Evolutionary conservation across 805 yeast genomes (phyloP).

Genomic region (Saccharomyces eubayanus): DNA sequence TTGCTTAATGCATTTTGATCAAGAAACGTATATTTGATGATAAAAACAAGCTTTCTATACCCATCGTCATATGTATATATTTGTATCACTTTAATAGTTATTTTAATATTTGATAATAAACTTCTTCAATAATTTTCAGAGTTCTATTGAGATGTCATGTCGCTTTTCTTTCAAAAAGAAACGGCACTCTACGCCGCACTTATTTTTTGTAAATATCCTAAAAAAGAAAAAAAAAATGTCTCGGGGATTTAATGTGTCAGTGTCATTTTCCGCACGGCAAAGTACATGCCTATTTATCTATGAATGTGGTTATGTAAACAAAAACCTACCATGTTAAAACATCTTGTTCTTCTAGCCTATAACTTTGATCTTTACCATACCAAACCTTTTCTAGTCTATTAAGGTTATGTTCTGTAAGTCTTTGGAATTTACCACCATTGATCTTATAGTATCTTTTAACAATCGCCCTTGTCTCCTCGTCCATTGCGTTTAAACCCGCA

Average conservation of each 20-base stretch:
- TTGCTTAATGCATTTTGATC: not conserved
- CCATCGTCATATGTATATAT: not conserved
- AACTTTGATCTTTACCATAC: constrained; percentile 25
- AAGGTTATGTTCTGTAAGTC: constrained; percentile 30
- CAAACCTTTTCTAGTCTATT: constrained; percentile 29
- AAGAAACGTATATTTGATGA: not conserved
- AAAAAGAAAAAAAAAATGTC: not conserved
- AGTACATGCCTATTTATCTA: not conserved
- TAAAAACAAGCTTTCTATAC: not conserved
- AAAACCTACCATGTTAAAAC: constrained; percentile 26
- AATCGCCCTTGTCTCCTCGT: constrained; percentile 27
- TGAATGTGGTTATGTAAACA: not conserved
- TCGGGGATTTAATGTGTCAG: not conserved
- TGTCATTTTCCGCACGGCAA: not conserved
- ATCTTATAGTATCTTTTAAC: constrained; percentile 26
- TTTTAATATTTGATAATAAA: not conserved
- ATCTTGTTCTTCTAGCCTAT: constrained; percentile 29
- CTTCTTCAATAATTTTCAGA: not conserved
- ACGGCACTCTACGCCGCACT: not conserved
- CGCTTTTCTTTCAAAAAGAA: not conserved
- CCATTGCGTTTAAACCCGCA: constrained; percentile 32
- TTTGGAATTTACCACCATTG: constrained; percentile 26
- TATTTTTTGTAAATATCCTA: too few species aligned
- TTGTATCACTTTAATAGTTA: not conserved
- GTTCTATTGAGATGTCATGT: too few species aligned